phyloP scores from a whole-genome alignment of 305 asterid species.

The Ajuga reptans region DNA sequence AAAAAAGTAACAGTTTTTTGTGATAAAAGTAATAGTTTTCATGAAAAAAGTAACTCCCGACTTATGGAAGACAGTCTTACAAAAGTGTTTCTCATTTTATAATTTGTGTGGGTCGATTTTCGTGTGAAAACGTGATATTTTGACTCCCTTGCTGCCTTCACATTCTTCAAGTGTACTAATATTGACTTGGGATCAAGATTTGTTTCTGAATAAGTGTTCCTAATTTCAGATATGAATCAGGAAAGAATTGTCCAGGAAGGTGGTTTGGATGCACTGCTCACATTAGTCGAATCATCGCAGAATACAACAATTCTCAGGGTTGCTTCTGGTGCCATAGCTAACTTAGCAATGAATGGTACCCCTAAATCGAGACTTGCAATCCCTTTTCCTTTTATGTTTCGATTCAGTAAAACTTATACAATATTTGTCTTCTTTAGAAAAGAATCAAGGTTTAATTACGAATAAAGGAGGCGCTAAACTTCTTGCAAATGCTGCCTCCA shows the following conservation, averaged over 20 bases:
- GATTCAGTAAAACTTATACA: constrained; percentile 1
- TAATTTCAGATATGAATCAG: constrained; percentile 66
- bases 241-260: constrained; percentile 81
- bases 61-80: no score
- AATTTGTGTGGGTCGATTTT: no score
- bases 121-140: not conserved
- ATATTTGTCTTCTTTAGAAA: constrained; percentile 38
- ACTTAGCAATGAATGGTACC: constrained; percentile 90
- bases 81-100: no score
- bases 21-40: no score
- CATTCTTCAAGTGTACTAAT: no score
- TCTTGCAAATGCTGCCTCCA: constrained; percentile 55
- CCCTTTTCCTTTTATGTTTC: constrained; percentile 2
- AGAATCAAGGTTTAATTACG: constrained; percentile 64
- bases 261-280: constrained; percentile 75
- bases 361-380: not conserved
- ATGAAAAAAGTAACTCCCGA: no score
- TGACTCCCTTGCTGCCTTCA: not conserved
- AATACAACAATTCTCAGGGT: constrained; percentile 73
- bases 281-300: constrained; percentile 66
- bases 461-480: constrained; percentile 67
- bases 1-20: no score
- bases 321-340: constrained; percentile 95
- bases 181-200: not conserved
- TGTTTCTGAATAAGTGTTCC: constrained; percentile 1